These are phyloP conservation scores for Wickerhamomyces queroliae DNA, from an alignment of 805 yeast species.

Conservation along the genomic window DNA sequence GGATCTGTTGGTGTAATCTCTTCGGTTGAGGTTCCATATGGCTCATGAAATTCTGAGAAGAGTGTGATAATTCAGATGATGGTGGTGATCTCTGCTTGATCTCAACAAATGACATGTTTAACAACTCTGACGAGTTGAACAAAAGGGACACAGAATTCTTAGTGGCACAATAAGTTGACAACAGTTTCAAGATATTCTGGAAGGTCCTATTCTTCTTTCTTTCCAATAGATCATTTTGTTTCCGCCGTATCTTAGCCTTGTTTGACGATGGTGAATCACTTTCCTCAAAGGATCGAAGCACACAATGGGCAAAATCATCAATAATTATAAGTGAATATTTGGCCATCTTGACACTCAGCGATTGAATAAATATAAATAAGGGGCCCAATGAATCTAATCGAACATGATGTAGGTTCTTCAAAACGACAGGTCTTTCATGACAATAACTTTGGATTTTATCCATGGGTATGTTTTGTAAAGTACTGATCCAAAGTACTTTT, in stretches of 20 bases:
- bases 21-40: conserved; percentile 4
- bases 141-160: conserved; percentile 12
- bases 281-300: conserved; percentile 10
- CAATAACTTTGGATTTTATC: background rate
- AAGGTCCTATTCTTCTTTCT: conserved; percentile 7
- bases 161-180: conserved; percentile 11
- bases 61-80: background rate
- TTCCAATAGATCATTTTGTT: conserved; percentile 3
- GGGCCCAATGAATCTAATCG: conserved; percentile 6
- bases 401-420: conserved; percentile 2
- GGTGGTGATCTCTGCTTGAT: background rate
- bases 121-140: conserved; percentile 11
- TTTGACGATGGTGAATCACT: conserved; percentile 2
- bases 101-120: conserved; percentile 18
- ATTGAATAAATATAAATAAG: conserved; percentile 11
- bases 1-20: conserved; percentile 14
- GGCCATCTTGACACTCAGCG: background rate
- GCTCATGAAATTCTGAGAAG: background rate
- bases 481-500: conserved; percentile 18
- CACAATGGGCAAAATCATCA: conserved; percentile 16
- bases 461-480: conserved; percentile 10
- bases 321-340: conserved; percentile 14
- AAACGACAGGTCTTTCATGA: background rate
- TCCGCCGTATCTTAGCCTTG: background rate
- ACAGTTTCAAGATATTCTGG: conserved; percentile 10